Evolutionary conservation across 176 grass and related monocot genomes (phyloP), one percentile per base, ranked within the genome.

Genomic region (Miscanthus lutarioriparius): DNA sequence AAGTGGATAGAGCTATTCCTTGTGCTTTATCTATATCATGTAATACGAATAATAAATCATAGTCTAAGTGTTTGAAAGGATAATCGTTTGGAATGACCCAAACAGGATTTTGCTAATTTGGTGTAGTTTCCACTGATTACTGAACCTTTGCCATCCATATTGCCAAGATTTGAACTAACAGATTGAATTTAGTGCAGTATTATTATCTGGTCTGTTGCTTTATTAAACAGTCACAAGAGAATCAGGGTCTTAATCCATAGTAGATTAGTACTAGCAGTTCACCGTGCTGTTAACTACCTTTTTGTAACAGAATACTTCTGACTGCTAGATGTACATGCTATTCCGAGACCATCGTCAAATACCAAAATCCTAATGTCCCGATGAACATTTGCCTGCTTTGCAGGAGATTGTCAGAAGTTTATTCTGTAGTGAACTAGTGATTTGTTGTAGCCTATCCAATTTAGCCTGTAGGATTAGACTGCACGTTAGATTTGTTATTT

Each of bases 11-110:
- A 90, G 79, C 78, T 85, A 36, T 85, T 81, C 62, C 74, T 72
- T 86, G 83, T 90, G 78, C 72, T 79, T 86, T 66, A 77, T 82
- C 35, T 90, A 37, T 90, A 67, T 90, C 74, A 22, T 82, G 74
- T 90, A 78, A 82, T 74, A 74, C 38, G 73, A 78, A 68, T 58
- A 78, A 86, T 72, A 86, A 86, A 27, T 38, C 47, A 74, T 83
- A 53, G 5, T 72, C 56, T 25, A 30, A 72, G 70, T 33, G 45
- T 35, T 68, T 83, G 28, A 35, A 74, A 83, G 74, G 82, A 82
- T 78, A 83, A 48, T 67, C 22, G 36, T 82, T 82, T 78, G 14
- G 13, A 30, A 71, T 30, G 69, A n/a, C 35, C 22, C 7, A 15
- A 71, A 36, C 33, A n/a, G 4, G 26, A 44, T 58, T 86, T 6